phyloP scores from a whole-genome alignment of 805 yeast genomes.

The Candida lessepsii region DNA sequence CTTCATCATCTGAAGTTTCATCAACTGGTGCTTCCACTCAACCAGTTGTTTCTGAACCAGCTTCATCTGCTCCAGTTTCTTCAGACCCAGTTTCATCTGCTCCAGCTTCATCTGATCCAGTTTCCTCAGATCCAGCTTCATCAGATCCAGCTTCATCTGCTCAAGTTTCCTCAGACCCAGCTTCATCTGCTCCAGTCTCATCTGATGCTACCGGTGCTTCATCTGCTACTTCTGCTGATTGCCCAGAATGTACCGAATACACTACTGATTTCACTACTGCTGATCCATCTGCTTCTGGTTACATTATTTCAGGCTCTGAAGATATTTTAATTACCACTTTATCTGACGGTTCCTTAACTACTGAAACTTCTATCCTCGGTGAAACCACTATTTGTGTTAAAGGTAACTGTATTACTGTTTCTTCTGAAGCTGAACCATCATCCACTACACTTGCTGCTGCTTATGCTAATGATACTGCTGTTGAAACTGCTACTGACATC shows the following conservation, averaged over 20 bases:
- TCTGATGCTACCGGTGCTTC: neutral
- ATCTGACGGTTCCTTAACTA: constrained; percentile 12
- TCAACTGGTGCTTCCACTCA: constrained; percentile 7
- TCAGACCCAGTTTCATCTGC: constrained; percentile 1
- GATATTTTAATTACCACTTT: constrained; percentile 17
- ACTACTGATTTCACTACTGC: constrained; percentile 16
- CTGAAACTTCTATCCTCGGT: constrained; percentile 9
- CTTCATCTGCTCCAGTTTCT: constrained; percentile 6
- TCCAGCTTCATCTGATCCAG: neutral
- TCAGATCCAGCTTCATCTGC: neutral
- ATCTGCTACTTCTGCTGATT: neutral
- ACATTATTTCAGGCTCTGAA: constrained; percentile 13
- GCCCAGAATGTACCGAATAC: constrained; percentile 17
- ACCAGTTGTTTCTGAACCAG: constrained; percentile 1
- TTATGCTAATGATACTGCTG: constrained; percentile 9
- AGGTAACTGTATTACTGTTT: constrained; percentile 13
- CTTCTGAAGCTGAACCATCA: constrained; percentile 12
- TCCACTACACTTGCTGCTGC: constrained; percentile 10
- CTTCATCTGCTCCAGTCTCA: constrained; percentile 4
- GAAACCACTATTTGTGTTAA: constrained; percentile 11
- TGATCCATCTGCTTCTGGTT: constrained; percentile 14
- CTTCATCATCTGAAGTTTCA: constrained; percentile 9
- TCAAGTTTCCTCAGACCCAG: constrained; percentile 4
- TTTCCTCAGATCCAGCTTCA: neutral
- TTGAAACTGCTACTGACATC: constrained; percentile 21